A percentile compares a stretch with the other conserved stretches of the same genome.
Conservation (phyloP, 2,329 filamentous ascomycete species). For the Colletotrichum sp. region DNA sequence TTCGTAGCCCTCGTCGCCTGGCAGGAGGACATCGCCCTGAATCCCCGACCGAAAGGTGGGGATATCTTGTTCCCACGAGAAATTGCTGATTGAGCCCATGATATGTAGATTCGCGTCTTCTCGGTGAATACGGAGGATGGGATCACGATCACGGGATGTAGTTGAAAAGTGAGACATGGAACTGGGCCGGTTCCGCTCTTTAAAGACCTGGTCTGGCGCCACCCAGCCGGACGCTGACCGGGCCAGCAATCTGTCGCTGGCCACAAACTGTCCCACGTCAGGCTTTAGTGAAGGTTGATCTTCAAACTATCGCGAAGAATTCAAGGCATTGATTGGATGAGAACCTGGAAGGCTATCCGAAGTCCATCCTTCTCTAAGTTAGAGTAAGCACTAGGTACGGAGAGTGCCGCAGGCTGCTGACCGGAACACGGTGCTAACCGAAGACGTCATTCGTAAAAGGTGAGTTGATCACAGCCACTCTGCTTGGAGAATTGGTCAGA, state of each 20-base stretch:
- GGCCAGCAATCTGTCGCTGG: background rate
- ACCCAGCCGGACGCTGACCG: background rate
- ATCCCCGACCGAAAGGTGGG: background rate
- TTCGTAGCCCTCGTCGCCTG: conserved; percentile 35
- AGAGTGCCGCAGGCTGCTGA: background rate
- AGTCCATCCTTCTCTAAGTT: background rate
- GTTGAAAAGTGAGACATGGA: background rate
- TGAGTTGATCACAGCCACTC: background rate
- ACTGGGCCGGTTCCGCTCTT: accelerated
- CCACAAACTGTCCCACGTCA: background rate
- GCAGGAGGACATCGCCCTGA: conserved; percentile 33
- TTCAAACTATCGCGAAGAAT: background rate
- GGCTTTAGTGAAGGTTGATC: background rate
- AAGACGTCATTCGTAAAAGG: background rate
- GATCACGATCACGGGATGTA: background rate
- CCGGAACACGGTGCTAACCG: background rate
- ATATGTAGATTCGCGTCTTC: background rate
- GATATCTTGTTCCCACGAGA: background rate
- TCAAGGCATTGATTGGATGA: background rate
- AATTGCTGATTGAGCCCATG: background rate
- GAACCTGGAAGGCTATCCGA: background rate
- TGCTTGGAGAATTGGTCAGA: background rate
- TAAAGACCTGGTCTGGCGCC: background rate
- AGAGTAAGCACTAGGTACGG: background rate
- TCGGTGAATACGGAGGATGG: background rate